Conservation (phyloP, 805 yeast genomes). For the Teunomyces funiuensis region DNA sequence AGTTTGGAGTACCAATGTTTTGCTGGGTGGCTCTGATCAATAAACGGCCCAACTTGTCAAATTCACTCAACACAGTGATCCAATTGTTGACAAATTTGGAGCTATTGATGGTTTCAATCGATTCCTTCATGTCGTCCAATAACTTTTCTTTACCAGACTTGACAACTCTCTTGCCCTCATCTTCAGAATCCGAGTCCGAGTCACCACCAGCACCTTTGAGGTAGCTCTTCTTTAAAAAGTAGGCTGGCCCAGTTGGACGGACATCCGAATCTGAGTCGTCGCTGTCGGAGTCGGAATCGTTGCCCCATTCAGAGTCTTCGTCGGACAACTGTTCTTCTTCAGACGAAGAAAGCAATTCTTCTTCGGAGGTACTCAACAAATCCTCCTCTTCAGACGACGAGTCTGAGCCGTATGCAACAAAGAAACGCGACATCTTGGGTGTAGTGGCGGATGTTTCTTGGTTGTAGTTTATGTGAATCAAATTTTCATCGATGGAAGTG, state of each 20-base stretch:
- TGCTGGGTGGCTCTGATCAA: constrained; percentile 74
- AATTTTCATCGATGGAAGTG: constrained; percentile 27
- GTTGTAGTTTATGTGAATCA: constrained; percentile 13
- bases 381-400: constrained; percentile 55
- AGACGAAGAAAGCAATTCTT: constrained; percentile 54
- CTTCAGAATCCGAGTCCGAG: constrained; percentile 51
- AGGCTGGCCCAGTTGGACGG: constrained; percentile 50
- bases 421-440: constrained; percentile 82
- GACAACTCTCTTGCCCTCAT: constrained; percentile 79
- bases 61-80: constrained; percentile 70
- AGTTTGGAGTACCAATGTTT: constrained; percentile 68
- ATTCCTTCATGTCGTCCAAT: constrained; percentile 76
- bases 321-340: constrained; percentile 44
- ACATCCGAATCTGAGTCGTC: constrained; percentile 34
- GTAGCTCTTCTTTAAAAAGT: constrained; percentile 53
- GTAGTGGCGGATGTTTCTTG: constrained; percentile 1
- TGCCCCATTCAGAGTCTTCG: constrained; percentile 53
- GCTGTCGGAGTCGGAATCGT: constrained; percentile 28
- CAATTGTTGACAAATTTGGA: constrained; percentile 75
- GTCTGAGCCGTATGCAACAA: constrained; percentile 61
- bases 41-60: constrained; percentile 72
- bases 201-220: constrained; percentile 40
- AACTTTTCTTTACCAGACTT: constrained; percentile 92
- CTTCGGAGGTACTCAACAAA: constrained; percentile 54
- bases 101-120: constrained; percentile 65